Percentiles rank a stretch among this genome's conserved stretches.
Evolutionary conservation across 768 basidiomycete species (phyloP).

Genomic region (Trametes villosa): DNA sequence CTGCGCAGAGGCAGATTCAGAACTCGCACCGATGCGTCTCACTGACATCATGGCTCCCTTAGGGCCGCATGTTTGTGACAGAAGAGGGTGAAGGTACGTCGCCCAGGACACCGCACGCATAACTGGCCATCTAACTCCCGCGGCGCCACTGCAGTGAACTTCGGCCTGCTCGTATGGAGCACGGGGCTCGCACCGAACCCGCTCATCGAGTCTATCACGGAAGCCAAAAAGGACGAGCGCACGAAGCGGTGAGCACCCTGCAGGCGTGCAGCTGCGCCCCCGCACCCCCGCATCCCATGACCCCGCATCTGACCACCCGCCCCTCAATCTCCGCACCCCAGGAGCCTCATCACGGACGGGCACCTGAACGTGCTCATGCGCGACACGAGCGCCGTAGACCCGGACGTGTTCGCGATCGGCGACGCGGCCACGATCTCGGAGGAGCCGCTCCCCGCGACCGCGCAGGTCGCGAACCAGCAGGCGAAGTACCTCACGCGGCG

Average conservation of each 20-base stretch:
- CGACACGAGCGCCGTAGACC: slow-evolving; percentile 52
- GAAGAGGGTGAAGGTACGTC: slow-evolving; percentile 69
- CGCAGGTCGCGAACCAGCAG: slow-evolving; percentile 86
- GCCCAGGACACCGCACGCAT: background rate
- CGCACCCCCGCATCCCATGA: background rate
- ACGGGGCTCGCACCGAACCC: slow-evolving; percentile 88
- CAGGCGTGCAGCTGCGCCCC: background rate
- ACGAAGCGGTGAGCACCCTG: slow-evolving; percentile 50
- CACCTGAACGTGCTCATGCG: slow-evolving; percentile 63
- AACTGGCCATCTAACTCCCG: background rate
- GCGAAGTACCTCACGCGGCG: slow-evolving; percentile 68
- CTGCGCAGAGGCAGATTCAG: too few species aligned
- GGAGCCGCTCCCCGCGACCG: slow-evolving; percentile 75
- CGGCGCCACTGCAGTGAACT: slow-evolving; percentile 58
- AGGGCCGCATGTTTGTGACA: slow-evolving; percentile 71
- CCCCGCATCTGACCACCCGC: background rate
- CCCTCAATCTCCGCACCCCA: background rate
- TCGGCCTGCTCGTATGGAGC: slow-evolving; percentile 86
- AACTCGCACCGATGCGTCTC: too few species aligned
- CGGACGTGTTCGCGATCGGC: slow-evolving; percentile 82
- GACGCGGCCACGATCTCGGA: slow-evolving; percentile 69
- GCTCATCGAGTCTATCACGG: slow-evolving; percentile 62
- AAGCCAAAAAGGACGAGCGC: slow-evolving; percentile 63
- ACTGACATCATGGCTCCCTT: too few species aligned
- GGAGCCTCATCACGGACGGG: slow-evolving; percentile 54